Evolutionary conservation across 371 early-diverging fungal genomes (phyloP).

Genomic region (Mucor irregularis): DNA sequence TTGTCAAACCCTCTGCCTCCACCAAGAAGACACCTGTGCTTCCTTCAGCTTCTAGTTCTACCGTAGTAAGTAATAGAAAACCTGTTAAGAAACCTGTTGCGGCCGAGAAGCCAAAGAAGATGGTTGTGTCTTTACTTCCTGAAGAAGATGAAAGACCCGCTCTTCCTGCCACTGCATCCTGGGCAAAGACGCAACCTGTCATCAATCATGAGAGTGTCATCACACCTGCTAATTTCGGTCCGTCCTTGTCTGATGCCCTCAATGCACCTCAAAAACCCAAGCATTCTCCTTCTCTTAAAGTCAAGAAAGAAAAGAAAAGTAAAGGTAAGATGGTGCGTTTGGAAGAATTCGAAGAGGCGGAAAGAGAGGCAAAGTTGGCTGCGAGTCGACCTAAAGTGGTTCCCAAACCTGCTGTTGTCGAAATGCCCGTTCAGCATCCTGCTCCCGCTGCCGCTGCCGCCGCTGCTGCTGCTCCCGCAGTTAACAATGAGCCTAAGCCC

Average conservation of each 20-base stretch:
- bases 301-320: conserved; percentile 45
- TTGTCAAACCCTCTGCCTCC: conserved; percentile 2
- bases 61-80: background rate
- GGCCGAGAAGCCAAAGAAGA: conserved; percentile 3
- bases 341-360: conserved; percentile 46
- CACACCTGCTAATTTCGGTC: conserved; percentile 47
- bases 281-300: conserved; percentile 28
- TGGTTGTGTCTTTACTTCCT: background rate
- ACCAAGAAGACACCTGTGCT: background rate
- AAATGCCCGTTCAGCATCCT: background rate
- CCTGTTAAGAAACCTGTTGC: background rate
- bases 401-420: background rate
- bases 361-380: conserved; percentile 26
- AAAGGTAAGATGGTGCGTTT: conserved; percentile 48
- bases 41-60: background rate
- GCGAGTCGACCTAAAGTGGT: conserved; percentile 7
- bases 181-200: conserved; percentile 49
- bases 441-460: background rate
- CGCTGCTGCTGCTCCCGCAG: background rate
- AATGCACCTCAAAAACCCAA: conserved; percentile 50
- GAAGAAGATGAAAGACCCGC: conserved; percentile 51
- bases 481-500: background rate
- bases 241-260: conserved; percentile 46
- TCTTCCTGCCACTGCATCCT: conserved; percentile 65
- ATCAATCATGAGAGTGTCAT: conserved; percentile 34